Evolutionary conservation across 495 filamentous ascomycete species (phyloP).

Genomic region (Podospora comata): DNA sequence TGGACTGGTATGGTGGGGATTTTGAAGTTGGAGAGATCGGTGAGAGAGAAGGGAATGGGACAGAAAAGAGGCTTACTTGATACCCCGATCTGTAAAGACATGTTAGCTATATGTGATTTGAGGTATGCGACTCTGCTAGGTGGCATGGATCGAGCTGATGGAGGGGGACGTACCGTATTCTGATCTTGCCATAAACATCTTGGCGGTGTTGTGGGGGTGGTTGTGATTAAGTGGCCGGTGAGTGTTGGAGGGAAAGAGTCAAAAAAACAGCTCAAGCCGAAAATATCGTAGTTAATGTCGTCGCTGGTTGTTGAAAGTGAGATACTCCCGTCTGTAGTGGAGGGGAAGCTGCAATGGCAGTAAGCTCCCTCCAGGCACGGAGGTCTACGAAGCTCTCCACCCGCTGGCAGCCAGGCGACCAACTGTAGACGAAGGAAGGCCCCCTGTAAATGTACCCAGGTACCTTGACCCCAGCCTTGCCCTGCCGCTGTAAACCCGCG

Average conservation of each 20-base stretch:
- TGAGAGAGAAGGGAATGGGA: conserved; percentile 4
- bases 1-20: conserved; percentile 6
- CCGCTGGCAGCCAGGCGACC: conserved; percentile 20
- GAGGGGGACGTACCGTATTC: conserved; percentile 77
- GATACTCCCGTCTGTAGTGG: conserved; percentile 1
- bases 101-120: conserved; percentile 23
- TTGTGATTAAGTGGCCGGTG: conserved; percentile 6
- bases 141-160: background rate
- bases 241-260: conserved; percentile 21
- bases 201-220: conserved; percentile 44
- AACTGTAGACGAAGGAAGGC: conserved; percentile 6
- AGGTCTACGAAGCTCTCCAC: conserved; percentile 32
- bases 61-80: conserved; percentile 68
- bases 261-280: conserved; percentile 13
- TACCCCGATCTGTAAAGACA: conserved; percentile 79
- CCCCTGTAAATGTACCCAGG: conserved; percentile 22
- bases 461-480: conserved; percentile 6
- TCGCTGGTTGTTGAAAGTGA: background rate
- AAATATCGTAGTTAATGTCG: conserved; percentile 18
- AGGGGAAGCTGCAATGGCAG: conserved; percentile 25
- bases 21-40: conserved; percentile 12
- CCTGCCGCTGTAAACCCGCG: conserved; percentile 1
- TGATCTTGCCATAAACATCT: conserved; percentile 99
- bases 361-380: conserved; percentile 31
- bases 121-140: background rate